Percentiles rank a stretch among this genome's conserved stretches.
phyloP scores from a whole-genome alignment of 805 yeast genomes.

The Metschnikowia anglica region DNA sequence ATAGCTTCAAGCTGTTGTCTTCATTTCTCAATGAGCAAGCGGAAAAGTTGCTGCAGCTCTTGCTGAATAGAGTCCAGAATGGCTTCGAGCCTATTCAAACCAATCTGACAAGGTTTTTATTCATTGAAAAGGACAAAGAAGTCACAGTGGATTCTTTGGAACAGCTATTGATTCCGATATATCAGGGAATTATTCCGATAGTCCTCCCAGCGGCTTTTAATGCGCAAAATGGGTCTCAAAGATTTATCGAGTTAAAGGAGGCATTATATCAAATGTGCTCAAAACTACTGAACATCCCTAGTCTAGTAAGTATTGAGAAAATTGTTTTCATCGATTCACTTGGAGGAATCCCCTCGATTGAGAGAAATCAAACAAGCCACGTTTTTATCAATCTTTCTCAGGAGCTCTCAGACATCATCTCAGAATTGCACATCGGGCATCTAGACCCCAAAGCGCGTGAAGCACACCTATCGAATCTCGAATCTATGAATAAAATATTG shows the following conservation, averaged over 20 bases:
- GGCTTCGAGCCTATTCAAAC: constrained; percentile 27
- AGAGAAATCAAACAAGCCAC: constrained; percentile 78
- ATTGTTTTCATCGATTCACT: constrained; percentile 71
- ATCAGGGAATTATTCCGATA: constrained; percentile 57
- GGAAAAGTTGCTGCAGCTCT: constrained; percentile 26
- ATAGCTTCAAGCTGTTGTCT: constrained; percentile 33
- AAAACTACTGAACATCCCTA: constrained; percentile 26
- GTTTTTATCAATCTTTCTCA: constrained; percentile 83
- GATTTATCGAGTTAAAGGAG: constrained; percentile 24
- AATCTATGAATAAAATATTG: constrained; percentile 61
- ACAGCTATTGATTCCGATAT: constrained; percentile 39
- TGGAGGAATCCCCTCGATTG: constrained; percentile 92
- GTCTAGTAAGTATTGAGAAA: constrained; percentile 68
- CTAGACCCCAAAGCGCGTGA: constrained; percentile 45
- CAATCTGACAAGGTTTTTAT: constrained; percentile 29
- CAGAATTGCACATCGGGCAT: constrained; percentile 64
- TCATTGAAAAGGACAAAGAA: constrained; percentile 17
- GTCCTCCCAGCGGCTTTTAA: constrained; percentile 55
- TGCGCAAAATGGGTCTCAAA: constrained; percentile 23
- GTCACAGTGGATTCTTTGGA: constrained; percentile 26
- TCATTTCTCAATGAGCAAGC: constrained; percentile 33
- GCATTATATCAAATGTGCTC: constrained; percentile 29
- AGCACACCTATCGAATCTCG: constrained; percentile 63
- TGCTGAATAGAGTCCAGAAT: constrained; percentile 23
- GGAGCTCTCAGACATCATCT: constrained; percentile 64